Conservation (phyloP, 768 basidiomycete genomes). For the Hypholoma fasciculare region DNA sequence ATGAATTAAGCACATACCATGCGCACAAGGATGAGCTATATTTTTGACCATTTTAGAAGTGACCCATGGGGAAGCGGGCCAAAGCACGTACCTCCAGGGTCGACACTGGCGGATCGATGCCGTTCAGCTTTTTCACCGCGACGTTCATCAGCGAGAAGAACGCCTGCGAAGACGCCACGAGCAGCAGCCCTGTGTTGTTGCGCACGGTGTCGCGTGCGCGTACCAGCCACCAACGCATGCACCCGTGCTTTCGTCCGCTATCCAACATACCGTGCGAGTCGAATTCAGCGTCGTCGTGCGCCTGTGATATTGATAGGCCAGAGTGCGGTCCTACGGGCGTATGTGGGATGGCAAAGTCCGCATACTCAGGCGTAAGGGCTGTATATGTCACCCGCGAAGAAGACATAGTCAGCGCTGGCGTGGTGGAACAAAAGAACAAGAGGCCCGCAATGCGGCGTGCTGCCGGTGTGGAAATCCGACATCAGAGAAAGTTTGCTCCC, state of each 20-base stretch:
- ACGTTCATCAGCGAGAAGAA: slow-evolving; percentile 64
- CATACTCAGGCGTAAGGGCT: slow-evolving; percentile 17
- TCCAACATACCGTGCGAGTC: background rate
- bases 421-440: no score
- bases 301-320: background rate
- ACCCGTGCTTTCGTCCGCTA: background rate
- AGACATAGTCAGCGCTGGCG: no score
- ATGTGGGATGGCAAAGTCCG: slow-evolving; percentile 14
- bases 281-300: background rate
- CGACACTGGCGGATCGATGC: slow-evolving; percentile 56
- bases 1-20: slow-evolving; percentile 11
- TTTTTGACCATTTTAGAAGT: background rate
- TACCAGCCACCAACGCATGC: background rate
- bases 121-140: slow-evolving; percentile 61
- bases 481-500: no score
- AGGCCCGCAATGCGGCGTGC: background rate
- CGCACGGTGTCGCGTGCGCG: slow-evolving; percentile 10
- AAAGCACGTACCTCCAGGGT: slow-evolving; percentile 47
- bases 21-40: slow-evolving; percentile 18
- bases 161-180: slow-evolving; percentile 56
- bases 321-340: slow-evolving; percentile 2
- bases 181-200: slow-evolving; percentile 57
- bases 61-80: background rate
- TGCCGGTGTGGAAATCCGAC: no score
- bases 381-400: slow-evolving; percentile 4